Evolutionary conservation across 179 eudicot species (phyloP), one percentile per base, ranked within the genome.

Genomic region (Beta lomatogona): DNA sequence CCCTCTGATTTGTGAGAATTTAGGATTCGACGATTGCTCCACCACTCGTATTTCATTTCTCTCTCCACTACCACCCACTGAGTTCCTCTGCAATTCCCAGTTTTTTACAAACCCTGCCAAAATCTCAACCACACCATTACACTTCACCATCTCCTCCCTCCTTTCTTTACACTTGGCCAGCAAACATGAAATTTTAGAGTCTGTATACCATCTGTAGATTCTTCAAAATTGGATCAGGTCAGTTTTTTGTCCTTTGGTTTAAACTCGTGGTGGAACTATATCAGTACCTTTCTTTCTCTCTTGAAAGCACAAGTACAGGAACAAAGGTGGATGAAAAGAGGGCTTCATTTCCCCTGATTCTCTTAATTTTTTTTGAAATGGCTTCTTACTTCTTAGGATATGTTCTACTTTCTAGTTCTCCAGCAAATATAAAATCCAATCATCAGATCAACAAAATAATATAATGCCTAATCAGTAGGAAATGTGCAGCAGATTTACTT

Each of bases 171-270:
- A 86, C 70, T 16, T 92, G 10, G 68, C 79, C 8, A 83, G 80
- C 88, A 86, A 66, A 59, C 83, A 50, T 83, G 82, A 86, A 7
- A 63, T 10, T 58, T 31, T 13, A 48, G 45, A 21, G 68, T 14
- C 61, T 59, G 31, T 66, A 4, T 65, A 68, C 50, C 65, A 61
- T 77, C 25, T 65, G 31, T 52, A 60, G 75, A 74, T 79, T 79
- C 60, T 21, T 31, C 36, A 41, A 68, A 75, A 13, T 41, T 54
- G 58, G 22, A 80, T 54, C 65, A 60, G 73, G 73, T 48, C 12
- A 69, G 65, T 25, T 85, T 84, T 84, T 85, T 85, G 73, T 25
- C 57, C 82, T 76, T 78, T 59, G 84, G 80, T 81, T 81, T 73
- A 59, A 45, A 58, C 73, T 81, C 77, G 59, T 71, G 73, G 75